Base-by-base conservation (phyloP, 2,329 filamentous ascomycete genomes). In the Epichloe gansuensis region DNA sequence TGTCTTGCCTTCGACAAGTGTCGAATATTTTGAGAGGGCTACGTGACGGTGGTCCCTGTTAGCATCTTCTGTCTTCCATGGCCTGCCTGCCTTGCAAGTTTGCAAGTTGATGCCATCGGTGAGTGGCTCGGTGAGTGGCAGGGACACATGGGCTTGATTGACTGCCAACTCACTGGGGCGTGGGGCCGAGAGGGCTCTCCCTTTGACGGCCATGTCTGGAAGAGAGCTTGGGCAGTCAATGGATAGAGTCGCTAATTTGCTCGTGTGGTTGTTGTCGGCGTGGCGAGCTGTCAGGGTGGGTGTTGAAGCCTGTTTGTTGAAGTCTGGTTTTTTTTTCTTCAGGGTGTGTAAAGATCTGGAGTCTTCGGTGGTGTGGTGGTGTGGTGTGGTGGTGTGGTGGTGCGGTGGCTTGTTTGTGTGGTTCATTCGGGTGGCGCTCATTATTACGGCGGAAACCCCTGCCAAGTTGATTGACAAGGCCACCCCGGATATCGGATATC, bases 21-120 rank as follows among this genome's bases (percentile, higher is more conserved):
- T 81, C 75, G 58, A 84, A 83, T 48, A 84, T 70, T 58, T 77
- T 78, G 57, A 82, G 71, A 9, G 79, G 79, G 61, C 80, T 81
- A 9, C 5, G 5, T 7, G 15, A 23, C 23, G 23, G 17, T 31
- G 5, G 43, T 15, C 25, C 41, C n/a, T 3, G 25, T 41, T 2
- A 39, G 37, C 37, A n/a, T 39, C 37, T 39, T n/a, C 15, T 39
- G 5, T 39, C 13, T 39, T 39, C 37, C 6, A 5, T n/a, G 15
- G 37, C 12, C 37, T 39, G 37, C 37, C 37, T 12, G 6, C 7
- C 34, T 12, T 12, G 34, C 34, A 35, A 21, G 17, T 21, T 31
- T 11, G 31, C 31, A 11, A 31, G 9, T 31, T 31, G 31, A 31
- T 31, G 31, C 8, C 9, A 31, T 31, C 9, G 31, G 31, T 8